phyloP scores from a whole-genome alignment of 164 flowering plant species.

The Vitis rotundifolia region DNA sequence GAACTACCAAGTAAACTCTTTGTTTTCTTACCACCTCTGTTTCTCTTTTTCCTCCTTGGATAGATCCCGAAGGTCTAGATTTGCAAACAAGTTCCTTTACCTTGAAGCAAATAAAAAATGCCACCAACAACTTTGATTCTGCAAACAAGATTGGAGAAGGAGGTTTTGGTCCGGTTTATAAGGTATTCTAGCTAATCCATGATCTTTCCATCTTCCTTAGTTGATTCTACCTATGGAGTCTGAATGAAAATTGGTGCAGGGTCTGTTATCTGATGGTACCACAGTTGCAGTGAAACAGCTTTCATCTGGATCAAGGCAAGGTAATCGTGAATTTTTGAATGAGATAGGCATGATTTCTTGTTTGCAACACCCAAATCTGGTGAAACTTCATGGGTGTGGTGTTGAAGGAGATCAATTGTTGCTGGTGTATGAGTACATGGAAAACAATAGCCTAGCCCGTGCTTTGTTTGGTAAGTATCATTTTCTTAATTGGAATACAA shows the following conservation, averaged over 20 bases:
- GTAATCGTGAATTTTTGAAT: conserved; percentile 66
- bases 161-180: conserved; percentile 70
- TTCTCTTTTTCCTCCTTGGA: conserved; percentile 1
- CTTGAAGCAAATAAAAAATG: conserved; percentile 53
- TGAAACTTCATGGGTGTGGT: conserved; percentile 59
- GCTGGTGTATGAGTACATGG: conserved; percentile 62
- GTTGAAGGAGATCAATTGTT: conserved; percentile 50
- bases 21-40: no score
- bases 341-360: conserved; percentile 70
- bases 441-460: conserved; percentile 56
- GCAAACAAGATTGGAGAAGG: conserved; percentile 73
- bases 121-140: conserved; percentile 51
- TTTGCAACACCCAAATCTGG: conserved; percentile 64
- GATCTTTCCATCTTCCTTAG: background rate
- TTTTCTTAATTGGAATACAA: background rate
- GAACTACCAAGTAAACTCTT: no score
- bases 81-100: conserved; percentile 48
- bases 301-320: conserved; percentile 62
- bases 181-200: conserved; percentile 38
- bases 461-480: conserved; percentile 47
- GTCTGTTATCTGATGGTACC: conserved; percentile 47
- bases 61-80: conserved; percentile 35
- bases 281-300: conserved; percentile 67
- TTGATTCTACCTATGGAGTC: background rate
- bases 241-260: conserved; percentile 25